Percentiles rank a stretch among this genome's conserved stretches.
These are phyloP conservation scores for Echium plantagineum DNA, from an alignment of 257 asterid genomes.

Conservation along the genomic window DNA sequence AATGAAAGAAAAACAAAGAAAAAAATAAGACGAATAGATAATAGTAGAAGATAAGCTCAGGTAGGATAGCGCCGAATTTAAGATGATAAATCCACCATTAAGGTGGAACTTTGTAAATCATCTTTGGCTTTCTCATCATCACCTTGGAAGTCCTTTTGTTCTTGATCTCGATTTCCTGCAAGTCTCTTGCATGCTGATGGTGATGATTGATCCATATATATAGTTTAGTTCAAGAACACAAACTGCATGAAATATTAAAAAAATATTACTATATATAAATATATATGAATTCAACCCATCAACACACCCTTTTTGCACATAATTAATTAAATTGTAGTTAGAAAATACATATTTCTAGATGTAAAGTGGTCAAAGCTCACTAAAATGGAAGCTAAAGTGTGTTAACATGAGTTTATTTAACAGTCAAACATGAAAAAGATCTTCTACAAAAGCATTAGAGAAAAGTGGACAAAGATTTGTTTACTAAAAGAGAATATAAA, in stretches of 20 bases:
- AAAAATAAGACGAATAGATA: not conserved
- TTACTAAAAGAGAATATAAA: not conserved
- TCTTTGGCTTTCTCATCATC: slow-evolving; percentile 7
- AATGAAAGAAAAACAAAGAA: slow-evolving; percentile 3
- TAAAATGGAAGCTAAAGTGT: not conserved
- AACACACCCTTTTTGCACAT: not conserved
- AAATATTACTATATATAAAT: not conserved
- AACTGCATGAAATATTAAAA: slow-evolving; percentile 22
- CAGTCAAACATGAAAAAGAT: not conserved
- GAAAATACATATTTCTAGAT: not conserved
- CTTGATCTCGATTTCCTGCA: slow-evolving; percentile 14
- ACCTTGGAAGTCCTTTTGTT: slow-evolving; percentile 15
- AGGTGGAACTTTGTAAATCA: slow-evolving; percentile 1
- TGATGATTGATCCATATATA: slow-evolving; percentile 17
- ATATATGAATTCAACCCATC: no score
- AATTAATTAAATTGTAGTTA: not conserved
- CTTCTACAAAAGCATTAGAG: not conserved
- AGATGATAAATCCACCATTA: slow-evolving; percentile 7
- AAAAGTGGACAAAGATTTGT: not conserved
- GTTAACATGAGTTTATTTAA: not conserved
- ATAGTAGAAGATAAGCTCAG: slow-evolving; percentile 64
- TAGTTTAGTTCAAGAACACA: not conserved
- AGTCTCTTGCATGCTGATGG: slow-evolving; percentile 7
- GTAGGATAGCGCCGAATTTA: slow-evolving; percentile 64
- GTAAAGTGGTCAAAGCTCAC: not conserved